These are phyloP conservation scores for Pterocarpus santalinus DNA, from an alignment of 306 rosid species.

Conservation along the genomic window DNA sequence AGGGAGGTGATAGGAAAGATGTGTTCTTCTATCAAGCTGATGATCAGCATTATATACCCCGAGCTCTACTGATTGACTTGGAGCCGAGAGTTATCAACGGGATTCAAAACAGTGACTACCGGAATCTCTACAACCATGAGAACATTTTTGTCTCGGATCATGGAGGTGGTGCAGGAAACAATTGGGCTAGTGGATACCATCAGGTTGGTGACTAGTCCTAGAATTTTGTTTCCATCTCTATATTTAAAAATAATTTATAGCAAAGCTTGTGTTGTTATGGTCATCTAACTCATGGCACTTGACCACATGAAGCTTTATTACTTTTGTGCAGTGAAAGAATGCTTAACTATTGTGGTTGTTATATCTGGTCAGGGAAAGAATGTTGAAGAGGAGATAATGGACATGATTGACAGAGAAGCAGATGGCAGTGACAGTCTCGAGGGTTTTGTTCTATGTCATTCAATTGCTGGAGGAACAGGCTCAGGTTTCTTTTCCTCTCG, in stretches of 20 bases:
- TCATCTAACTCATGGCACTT: conserved; percentile 5
- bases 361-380: conserved; percentile 81
- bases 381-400: conserved; percentile 99
- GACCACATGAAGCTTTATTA: not conserved
- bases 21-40: conserved; percentile 99
- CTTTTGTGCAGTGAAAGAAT: conserved; percentile 9
- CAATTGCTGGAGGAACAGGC: conserved; percentile 99
- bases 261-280: conserved; percentile 12
- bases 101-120: conserved; percentile 90
- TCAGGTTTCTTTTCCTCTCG: conserved; percentile 68
- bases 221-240: not conserved
- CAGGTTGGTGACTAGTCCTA: conserved; percentile 65
- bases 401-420: conserved; percentile 99
- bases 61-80: conserved; percentile 89
- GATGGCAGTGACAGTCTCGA: conserved; percentile 99
- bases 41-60: conserved; percentile 97
- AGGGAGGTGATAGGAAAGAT: conserved; percentile 98
- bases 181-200: conserved; percentile 97
- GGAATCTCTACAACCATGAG: conserved; percentile 97
- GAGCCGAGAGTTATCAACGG: conserved; percentile 98
- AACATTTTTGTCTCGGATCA: conserved; percentile 90
- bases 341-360: conserved; percentile 21
- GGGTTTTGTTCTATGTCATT: conserved; percentile 98
- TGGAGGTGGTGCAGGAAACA: conserved; percentile 99
- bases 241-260: not conserved